These are phyloP conservation scores for Colletotrichum lentis DNA, from an alignment of 2,329 filamentous ascomycete genomes.

Conservation along the genomic window DNA sequence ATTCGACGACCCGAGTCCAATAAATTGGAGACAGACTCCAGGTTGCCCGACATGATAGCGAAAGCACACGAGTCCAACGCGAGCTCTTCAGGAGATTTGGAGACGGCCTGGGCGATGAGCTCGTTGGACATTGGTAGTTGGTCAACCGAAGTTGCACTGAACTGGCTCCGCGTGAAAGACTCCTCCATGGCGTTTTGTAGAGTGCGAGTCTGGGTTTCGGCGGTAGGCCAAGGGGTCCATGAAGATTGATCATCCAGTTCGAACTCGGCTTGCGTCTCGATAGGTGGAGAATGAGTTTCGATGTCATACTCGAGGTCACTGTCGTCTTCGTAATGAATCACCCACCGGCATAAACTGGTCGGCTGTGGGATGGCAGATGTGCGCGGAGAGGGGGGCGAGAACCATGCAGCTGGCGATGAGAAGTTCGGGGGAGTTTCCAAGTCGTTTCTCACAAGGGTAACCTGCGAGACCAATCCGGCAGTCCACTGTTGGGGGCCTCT, in stretches of 20 bases:
- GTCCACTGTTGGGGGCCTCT: constrained; percentile 39
- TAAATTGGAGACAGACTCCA: neutral
- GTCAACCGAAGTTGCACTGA: neutral
- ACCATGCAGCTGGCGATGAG: neutral
- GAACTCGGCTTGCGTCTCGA: constrained; percentile 2
- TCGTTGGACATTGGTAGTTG: constrained; percentile 35
- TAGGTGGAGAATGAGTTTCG: neutral
- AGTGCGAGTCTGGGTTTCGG: constrained; percentile 8
- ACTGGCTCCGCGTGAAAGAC: neutral
- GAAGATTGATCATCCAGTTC: constrained; percentile 36
- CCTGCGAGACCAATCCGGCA: constrained; percentile 9
- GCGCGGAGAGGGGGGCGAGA: neutral
- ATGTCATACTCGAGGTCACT: neutral
- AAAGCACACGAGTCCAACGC: constrained; percentile 32
- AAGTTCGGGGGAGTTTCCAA: neutral
- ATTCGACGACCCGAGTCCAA: neutral
- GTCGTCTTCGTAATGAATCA: constrained; percentile 20
- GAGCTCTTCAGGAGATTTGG: constrained; percentile 21
- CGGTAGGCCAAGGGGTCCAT: constrained; percentile 15
- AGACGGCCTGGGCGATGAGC: constrained; percentile 24
- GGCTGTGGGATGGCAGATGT: constrained; percentile 36
- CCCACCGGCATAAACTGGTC: constrained; percentile 35
- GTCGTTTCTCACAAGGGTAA: neutral
- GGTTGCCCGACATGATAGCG: constrained; percentile 41
- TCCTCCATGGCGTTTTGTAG: constrained; percentile 3